Evolutionary conservation across 306 rosid genomes (phyloP).

Genomic region (Heteromeles arbutifolia): DNA sequence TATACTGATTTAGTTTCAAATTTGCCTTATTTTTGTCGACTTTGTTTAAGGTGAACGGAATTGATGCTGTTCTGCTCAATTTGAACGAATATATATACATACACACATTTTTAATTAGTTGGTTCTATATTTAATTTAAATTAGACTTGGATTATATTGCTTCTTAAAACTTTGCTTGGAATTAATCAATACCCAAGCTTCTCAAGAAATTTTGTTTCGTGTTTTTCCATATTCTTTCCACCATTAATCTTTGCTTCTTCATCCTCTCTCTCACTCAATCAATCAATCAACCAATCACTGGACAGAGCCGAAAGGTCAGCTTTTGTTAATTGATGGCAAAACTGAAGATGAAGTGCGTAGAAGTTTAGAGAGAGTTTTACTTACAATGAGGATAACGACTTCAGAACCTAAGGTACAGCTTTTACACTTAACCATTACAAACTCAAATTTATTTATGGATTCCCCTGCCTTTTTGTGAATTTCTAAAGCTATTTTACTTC

Average conservation of each 20-base stretch:
- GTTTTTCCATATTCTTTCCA: neutral
- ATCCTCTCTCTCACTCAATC: neutral
- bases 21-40: too few relatives aligned
- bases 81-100: too few relatives aligned
- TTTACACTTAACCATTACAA: conserved; percentile 7
- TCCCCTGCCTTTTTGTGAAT: neutral
- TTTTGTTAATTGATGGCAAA: conserved; percentile 86
- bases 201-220: neutral
- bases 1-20: too few relatives aligned
- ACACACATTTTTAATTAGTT: too few relatives aligned
- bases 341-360: conserved; percentile 78
- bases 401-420: conserved; percentile 87
- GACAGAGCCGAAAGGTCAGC: conserved; percentile 96
- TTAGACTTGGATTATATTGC: neutral
- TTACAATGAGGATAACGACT: conserved; percentile 79
- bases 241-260: neutral
- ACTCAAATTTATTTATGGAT: conserved; percentile 8
- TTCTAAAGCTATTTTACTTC: neutral
- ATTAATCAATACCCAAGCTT: neutral
- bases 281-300: neutral
- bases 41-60: too few relatives aligned
- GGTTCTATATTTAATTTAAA: too few relatives aligned
- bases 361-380: conserved; percentile 91
- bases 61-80: too few relatives aligned
- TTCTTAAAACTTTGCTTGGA: neutral